Base-by-base conservation (phyloP, 1,139 yeast genomes). In the Magnusiomyces suaveolens region DNA sequence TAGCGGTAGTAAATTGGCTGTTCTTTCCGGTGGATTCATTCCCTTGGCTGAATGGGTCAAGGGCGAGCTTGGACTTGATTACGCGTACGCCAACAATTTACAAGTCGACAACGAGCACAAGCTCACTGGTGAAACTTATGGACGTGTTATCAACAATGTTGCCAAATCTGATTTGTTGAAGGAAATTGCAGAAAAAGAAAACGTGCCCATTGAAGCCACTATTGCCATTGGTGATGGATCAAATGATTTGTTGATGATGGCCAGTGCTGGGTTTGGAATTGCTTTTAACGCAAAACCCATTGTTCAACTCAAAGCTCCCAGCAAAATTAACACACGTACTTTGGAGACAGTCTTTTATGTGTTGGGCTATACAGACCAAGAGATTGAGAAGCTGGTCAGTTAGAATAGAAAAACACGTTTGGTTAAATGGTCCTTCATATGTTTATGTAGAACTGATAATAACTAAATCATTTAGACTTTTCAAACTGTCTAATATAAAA, bases 211-310 rank as follows among this genome's bases (percentile, higher is more conserved):
- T 2, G 70, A 69, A 46, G 67, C 76, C 20, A 70, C 64, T 0
- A 84, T 87, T 51, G 97, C 97, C 44, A 87, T 94, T 43, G 99
- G 99, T 33, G 98, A 94, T 67, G 98, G 98, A 36, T 96, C 97
- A 26, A 94, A 94, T 64, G 99, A 94, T 70, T 75, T 94, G 66
- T 80, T 80, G 47, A 95, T 95, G 90, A 92, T 94, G 97, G 79
- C 75, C 2, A 81, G 72, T 21, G 97, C 96, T 1, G 97, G 98
- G 0, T 87, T 82, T 68, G 98, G 98, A 21, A 77, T 94, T 57
- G 98, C 98, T 0, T 94, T 96, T 94, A 86, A 89, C 67, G 98
- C 98, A 20, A 94, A 94, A 68, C 97, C 97, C 36, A 81, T 77
- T 59, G 98, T 94, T 2, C 97, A 88, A 67, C 64, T 65, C 50